Evolutionary conservation across 169 alveolate species (phyloP).

Genomic region (Babesia caballi): DNA sequence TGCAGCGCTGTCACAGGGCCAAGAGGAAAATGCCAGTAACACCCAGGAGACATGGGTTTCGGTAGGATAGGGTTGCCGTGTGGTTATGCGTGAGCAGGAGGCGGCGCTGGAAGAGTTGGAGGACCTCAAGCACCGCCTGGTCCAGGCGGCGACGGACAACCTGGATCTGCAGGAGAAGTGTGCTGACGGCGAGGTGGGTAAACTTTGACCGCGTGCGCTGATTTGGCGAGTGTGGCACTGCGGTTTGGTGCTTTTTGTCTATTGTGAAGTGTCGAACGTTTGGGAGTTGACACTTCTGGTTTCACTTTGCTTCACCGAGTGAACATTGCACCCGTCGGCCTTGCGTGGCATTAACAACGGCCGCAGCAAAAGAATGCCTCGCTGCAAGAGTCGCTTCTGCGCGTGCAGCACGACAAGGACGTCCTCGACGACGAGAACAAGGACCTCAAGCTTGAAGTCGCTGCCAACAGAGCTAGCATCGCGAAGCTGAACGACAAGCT

Average conservation of each 20-base stretch:
- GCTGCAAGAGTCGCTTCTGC: slow-evolving; percentile 5
- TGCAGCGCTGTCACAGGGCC: neutral
- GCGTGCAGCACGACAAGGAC: neutral
- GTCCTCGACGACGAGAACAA: slow-evolving; percentile 11
- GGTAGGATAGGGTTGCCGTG: no score
- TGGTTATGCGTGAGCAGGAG: neutral
- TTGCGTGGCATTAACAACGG: no score
- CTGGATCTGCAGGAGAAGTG: slow-evolving; percentile 21
- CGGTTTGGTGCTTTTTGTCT: neutral
- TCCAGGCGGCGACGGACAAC: slow-evolving; percentile 30
- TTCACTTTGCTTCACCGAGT: no score
- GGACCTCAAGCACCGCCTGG: slow-evolving; percentile 12
- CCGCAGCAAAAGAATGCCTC: slow-evolving; percentile 29
- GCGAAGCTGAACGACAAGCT: slow-evolving; percentile 12
- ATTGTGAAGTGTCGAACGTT: neutral
- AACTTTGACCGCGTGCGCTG: neutral
- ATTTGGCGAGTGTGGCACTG: neutral
- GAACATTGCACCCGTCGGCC: no score
- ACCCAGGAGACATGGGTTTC: neutral
- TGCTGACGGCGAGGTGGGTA: neutral
- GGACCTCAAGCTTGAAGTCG: slow-evolving; percentile 16
- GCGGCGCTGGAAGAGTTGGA: neutral
- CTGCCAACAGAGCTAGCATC: slow-evolving; percentile 40
- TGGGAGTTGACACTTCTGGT: no score
- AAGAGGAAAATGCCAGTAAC: no score